phyloP scores from a whole-genome alignment of 192 early-diverging fungal species.

The Rhizophagus sp. region DNA sequence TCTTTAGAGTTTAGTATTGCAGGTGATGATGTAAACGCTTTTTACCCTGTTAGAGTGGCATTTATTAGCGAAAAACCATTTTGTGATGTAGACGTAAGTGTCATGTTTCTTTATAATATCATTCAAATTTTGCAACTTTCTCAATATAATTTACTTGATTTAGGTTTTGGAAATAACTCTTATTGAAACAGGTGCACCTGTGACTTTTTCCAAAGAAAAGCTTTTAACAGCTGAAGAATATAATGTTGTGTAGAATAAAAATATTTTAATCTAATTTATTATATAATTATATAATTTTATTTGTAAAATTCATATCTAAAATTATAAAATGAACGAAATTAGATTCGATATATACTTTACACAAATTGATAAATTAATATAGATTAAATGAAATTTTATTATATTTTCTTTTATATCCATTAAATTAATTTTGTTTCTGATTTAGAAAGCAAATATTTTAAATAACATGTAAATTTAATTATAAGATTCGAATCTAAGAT shows the following conservation, averaged over 20 bases:
- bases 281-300: too few relatives aligned
- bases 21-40: conserved; percentile 73
- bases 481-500: conserved; percentile 31
- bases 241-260: conserved; percentile 65
- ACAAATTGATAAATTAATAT: too few relatives aligned
- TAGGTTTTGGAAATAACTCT: conserved; percentile 58
- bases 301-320: too few relatives aligned
- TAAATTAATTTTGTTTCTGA: too few relatives aligned
- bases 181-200: conserved; percentile 56
- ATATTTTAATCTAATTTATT: background rate
- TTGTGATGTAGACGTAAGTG: conserved; percentile 72
- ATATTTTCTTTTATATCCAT: too few relatives aligned
- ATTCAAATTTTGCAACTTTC: background rate
- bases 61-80: conserved; percentile 73
- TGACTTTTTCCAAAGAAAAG: conserved; percentile 74
- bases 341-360: too few relatives aligned
- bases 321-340: too few relatives aligned
- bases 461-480: background rate
- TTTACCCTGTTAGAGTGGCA: conserved; percentile 85
- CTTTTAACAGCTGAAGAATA: conserved; percentile 79
- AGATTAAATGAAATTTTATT: too few relatives aligned
- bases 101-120: too few relatives aligned
- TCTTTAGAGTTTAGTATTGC: conserved; percentile 82
- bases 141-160: background rate
- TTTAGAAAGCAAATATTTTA: background rate